Base-by-base conservation (phyloP, 805 yeast genomes). In the Candida michaelii region DNA sequence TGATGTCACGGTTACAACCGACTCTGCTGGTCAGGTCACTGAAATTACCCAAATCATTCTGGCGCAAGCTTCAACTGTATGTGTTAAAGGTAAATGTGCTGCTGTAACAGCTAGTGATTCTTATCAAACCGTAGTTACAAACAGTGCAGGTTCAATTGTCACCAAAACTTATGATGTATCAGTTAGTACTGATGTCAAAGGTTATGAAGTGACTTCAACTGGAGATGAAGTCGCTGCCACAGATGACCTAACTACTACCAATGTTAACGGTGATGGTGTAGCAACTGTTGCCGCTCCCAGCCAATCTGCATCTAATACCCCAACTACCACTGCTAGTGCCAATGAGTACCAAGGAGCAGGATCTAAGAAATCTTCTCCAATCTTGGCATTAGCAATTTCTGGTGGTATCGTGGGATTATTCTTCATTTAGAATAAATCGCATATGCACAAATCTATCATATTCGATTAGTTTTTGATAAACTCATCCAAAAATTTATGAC, bases 111-210 rank as follows among this genome's bases (percentile, higher is more conserved):
- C 14, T 13, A 40, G 36, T 36, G 43, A 21, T 13, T 37, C 36
- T 12, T 43, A 46, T 24, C 18, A 19, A 12, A 49, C 51, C 6
- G 39, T 48, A 1, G 33, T 42, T 24, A 43, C 47, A 4, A 44
- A 48, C 9, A 47, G 41, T n/a, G 18, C 42, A 14, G 52, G 55
- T 13, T 40, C 38, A n/a, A 39, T 44, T 3, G 42, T 42, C 7
- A 56, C 58, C 9, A 51, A 51, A 14, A 45, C 56, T 8, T 58
- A 55, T 29, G 53, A 40, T 12, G 45, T 44, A 16, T 19, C 27
- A 14, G 44, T 45, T 19, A 30, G 34, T 16, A 44, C 47, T 14
- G 29, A 40, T 21, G 12, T 3, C 11, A 17, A 14, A 4, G 41
- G 41, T 4, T 25, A 44, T n/a, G 25, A 30, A 17, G n/a, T 21